These are phyloP conservation scores for Metschnikowia santaceciliae DNA, from an alignment of 805 yeast genomes.

Conservation along the genomic window DNA sequence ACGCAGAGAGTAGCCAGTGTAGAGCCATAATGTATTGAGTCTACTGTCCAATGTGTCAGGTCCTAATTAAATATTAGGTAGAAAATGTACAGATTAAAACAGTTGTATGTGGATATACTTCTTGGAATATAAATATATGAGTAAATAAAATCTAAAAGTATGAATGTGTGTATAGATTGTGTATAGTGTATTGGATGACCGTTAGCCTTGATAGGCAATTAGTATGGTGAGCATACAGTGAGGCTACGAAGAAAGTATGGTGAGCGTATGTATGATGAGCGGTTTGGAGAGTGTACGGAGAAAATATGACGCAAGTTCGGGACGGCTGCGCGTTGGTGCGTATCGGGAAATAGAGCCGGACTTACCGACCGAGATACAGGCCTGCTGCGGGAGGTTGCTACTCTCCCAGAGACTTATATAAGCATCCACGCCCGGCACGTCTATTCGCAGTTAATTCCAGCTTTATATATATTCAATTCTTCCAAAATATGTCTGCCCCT, in stretches of 20 bases:
- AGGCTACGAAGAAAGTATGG: too few relatives aligned
- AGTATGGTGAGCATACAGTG: too few relatives aligned
- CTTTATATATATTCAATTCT: neutral
- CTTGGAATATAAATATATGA: too few relatives aligned
- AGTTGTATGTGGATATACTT: too few relatives aligned
- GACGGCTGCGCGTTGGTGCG: neutral
- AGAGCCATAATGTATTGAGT: too few relatives aligned
- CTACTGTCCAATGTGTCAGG: too few relatives aligned
- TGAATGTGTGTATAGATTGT: neutral
- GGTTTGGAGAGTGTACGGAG: too few relatives aligned
- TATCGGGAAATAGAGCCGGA: constrained; percentile 1
- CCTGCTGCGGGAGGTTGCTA: constrained; percentile 6
- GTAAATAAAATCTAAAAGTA: neutral
- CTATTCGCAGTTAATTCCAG: neutral
- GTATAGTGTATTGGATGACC: neutral
- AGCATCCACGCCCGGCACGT: neutral
- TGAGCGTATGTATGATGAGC: neutral
- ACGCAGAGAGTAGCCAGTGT: too few relatives aligned
- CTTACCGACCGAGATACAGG: constrained; percentile 5
- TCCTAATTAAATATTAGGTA: too few relatives aligned
- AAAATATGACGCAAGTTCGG: neutral
- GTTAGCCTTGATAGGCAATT: too few relatives aligned
- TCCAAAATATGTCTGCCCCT: constrained; percentile 8
- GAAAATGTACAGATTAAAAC: too few relatives aligned
- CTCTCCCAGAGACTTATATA: neutral